phyloP scores from a whole-genome alignment of 2,329 filamentous ascomycete genomes.

The Aspergillus novoparasiticus region DNA sequence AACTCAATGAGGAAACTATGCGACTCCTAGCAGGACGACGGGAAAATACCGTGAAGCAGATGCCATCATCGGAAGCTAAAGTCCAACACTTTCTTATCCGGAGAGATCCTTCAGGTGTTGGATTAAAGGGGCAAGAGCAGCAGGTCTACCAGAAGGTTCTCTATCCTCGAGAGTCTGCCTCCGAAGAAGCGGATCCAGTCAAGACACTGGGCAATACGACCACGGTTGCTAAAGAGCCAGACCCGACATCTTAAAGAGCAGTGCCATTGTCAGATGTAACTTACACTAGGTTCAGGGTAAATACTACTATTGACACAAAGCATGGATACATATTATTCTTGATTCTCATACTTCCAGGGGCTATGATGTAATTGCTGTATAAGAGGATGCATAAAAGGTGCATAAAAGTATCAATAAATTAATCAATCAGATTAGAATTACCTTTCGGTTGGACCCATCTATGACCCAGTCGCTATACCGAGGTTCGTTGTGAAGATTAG shows the following conservation, averaged over 20 bases:
- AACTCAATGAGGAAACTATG: conserved; percentile 67
- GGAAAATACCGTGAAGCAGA: conserved; percentile 55
- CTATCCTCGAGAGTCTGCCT: conserved; percentile 7
- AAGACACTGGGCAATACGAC: neutral
- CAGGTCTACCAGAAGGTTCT: conserved; percentile 42
- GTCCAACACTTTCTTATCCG: conserved; percentile 77
- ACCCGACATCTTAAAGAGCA: neutral
- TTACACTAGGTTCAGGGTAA: neutral
- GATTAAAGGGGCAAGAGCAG: conserved; percentile 48
- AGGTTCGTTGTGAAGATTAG: neutral
- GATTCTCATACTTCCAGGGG: neutral
- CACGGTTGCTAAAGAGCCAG: neutral
- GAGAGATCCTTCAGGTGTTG: conserved; percentile 61
- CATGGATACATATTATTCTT: neutral
- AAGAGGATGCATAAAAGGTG: neutral
- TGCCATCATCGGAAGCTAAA: conserved; percentile 57
- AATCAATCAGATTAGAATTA: neutral
- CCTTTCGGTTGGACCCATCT: neutral
- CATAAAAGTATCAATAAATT: neutral
- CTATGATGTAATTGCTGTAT: neutral
- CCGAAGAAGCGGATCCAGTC: neutral
- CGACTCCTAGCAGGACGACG: conserved; percentile 54
- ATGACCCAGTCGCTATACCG: neutral
- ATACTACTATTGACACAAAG: neutral
- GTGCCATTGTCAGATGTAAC: neutral